Evolutionary conservation across 192 early-diverging fungal genomes (phyloP).

Genomic region (Umbelopsis isabellina): DNA sequence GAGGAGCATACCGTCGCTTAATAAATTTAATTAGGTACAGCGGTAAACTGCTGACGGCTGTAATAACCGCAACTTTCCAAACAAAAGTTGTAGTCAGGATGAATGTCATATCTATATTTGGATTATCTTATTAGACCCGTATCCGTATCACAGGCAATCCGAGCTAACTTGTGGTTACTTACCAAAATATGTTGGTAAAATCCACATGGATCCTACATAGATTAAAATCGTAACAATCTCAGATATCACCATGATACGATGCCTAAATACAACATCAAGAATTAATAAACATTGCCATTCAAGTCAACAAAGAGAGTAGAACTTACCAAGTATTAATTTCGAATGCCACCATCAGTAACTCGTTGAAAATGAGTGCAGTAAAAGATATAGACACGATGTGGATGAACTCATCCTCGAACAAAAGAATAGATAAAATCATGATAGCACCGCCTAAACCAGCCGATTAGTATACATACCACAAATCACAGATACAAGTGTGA

Average conservation of each 20-base stretch:
- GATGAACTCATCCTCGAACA: conserved; percentile 96
- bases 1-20: conserved; percentile 80
- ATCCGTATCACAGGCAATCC: background rate
- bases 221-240: conserved; percentile 80
- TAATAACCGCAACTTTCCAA: conserved; percentile 91
- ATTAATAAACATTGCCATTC: background rate
- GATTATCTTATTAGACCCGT: conserved; percentile 18
- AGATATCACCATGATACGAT: conserved; percentile 85
- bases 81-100: conserved; percentile 84
- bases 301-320: background rate
- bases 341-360: conserved; percentile 93
- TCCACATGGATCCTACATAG: conserved; percentile 88
- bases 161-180: conserved; percentile 24
- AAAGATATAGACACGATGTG: conserved; percentile 95
- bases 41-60: conserved; percentile 83
- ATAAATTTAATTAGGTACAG: conserved; percentile 85
- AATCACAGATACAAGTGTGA: conserved; percentile 50
- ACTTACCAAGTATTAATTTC: conserved; percentile 91
- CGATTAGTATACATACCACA: background rate
- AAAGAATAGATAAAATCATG: conserved; percentile 91
- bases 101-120: conserved; percentile 71
- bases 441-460: conserved; percentile 71
- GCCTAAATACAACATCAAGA: conserved; percentile 46
- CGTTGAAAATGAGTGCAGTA: conserved; percentile 92
- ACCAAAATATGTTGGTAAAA: conserved; percentile 92